Percentiles rank a stretch among this genome's conserved stretches.
Conservation (phyloP, 1,284 basidiomycete species). For the Phellinidium pouzarii region DNA sequence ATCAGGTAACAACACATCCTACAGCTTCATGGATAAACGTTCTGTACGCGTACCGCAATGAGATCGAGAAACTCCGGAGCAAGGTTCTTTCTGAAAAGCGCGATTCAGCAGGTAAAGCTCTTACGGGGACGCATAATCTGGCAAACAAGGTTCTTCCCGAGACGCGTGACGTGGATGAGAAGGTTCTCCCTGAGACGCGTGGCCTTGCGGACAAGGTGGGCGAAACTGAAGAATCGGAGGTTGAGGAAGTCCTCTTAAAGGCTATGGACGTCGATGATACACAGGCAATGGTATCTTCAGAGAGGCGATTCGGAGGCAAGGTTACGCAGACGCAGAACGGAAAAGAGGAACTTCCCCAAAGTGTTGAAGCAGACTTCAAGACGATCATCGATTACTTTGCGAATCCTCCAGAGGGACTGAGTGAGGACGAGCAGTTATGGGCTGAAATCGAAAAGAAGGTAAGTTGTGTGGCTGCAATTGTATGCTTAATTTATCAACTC, state of each 20-base stretch:
- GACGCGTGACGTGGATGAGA: too few species aligned
- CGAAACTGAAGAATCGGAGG: conserved; percentile 10
- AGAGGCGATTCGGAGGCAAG: not conserved
- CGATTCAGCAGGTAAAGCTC: not conserved
- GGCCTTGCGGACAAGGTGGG: too few species aligned
- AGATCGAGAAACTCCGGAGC: conserved; percentile 11
- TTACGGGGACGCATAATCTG: too few species aligned
- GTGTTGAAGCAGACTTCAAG: conserved; percentile 39
- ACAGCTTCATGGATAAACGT: conserved; percentile 12
- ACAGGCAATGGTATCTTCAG: not conserved
- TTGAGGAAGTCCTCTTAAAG: conserved; percentile 26
- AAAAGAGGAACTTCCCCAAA: conserved; percentile 18
- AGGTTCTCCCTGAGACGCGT: too few species aligned
- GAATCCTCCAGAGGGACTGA: conserved; percentile 37
- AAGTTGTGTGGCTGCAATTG: not conserved
- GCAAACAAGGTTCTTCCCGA: too few species aligned
- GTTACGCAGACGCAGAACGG: not conserved
- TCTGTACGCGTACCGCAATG: not conserved
- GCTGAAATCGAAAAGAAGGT: conserved; percentile 26
- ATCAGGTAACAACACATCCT: conserved; percentile 27
- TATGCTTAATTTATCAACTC: not conserved
- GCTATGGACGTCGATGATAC: not conserved
- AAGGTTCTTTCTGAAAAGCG: not conserved
- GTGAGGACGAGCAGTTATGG: conserved; percentile 45
- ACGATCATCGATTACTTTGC: conserved; percentile 47